These are phyloP conservation scores for Pseudogymnoascus sp. DNA, from an alignment of 2,329 filamentous ascomycete genomes.

Conservation along the genomic window DNA sequence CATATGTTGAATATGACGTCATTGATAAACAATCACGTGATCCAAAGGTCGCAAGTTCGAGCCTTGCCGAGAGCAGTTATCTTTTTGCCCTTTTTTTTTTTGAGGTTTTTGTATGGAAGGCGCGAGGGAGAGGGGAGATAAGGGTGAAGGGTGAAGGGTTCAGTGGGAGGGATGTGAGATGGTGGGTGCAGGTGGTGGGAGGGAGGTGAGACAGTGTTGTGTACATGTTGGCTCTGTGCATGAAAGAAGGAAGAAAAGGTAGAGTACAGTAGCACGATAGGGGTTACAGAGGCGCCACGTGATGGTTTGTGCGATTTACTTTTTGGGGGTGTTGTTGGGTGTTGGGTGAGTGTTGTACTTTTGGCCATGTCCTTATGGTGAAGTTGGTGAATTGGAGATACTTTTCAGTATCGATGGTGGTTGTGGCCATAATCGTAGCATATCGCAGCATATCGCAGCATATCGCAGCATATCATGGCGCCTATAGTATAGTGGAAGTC, in stretches of 20 bases:
- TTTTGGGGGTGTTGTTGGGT: background rate
- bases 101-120: too few species aligned
- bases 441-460: too few species aligned
- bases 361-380: too few species aligned
- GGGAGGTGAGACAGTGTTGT: background rate
- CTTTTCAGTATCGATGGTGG: too few species aligned
- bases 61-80: background rate
- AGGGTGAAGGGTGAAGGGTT: background rate
- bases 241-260: background rate
- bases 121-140: too few species aligned
- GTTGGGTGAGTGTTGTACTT: too few species aligned
- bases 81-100: background rate
- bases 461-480: too few species aligned
- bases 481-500: too few species aligned
- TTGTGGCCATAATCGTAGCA: too few species aligned
- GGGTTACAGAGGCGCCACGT: background rate
- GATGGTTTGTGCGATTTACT: background rate
- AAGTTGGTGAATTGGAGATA: too few species aligned
- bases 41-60: background rate
- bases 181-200: background rate
- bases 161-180: background rate
- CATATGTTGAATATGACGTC: background rate
- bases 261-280: background rate
- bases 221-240: too few species aligned
- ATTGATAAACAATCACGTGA: background rate